Evolutionary conservation across 2,329 filamentous ascomycete species (phyloP), one percentile per base, ranked within the genome.

Genomic region (Colletotrichum godetiae): DNA sequence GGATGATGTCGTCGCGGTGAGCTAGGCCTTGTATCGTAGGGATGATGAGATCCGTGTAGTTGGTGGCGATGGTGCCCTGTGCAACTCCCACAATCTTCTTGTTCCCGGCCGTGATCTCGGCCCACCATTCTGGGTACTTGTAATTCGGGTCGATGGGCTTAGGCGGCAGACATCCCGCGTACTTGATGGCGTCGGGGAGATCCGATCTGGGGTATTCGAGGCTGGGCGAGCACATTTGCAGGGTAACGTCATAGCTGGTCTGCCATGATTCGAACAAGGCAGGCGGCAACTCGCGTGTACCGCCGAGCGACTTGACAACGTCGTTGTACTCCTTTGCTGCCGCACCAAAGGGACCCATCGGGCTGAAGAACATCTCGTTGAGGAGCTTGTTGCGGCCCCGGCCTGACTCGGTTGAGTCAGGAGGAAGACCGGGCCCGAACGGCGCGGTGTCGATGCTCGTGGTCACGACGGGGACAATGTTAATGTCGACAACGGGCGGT

Each of bases 1-100:
- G 76, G 6, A 83, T 63, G 8, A 82, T 27, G 55, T 89, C 86
- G 0, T 82, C 78, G 0, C 84, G 79, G 57, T 80, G 76, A 5
- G 81, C 81, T 7, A 89, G 80, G 0, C 80, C 87, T 8, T 79
- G 63, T 27, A 89, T 79, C 0, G 86, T 82, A 0, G 88, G 87
- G 2, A 86, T 74, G 15, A 88, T 75, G 3, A 89, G 81, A 33
- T 87, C 79, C 8, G 76, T 75, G 68, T 83, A 83, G 24, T 84
- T 77, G 24, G 76, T 75, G 10, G 80, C 82, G 3, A 86, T 75
- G 3, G 87, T 89, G 5, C 87, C 87, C 75, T 88, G 87, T 1
- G 83, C 81, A 6, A 88, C 86, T 24, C 83, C 80, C 5, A 89
- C 78, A 29, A 89, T 74, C 63, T 82, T 83, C 68, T 83, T 85